Base-by-base conservation (phyloP, 306 rosid genomes). In the Leucaena leucocephala region DNA sequence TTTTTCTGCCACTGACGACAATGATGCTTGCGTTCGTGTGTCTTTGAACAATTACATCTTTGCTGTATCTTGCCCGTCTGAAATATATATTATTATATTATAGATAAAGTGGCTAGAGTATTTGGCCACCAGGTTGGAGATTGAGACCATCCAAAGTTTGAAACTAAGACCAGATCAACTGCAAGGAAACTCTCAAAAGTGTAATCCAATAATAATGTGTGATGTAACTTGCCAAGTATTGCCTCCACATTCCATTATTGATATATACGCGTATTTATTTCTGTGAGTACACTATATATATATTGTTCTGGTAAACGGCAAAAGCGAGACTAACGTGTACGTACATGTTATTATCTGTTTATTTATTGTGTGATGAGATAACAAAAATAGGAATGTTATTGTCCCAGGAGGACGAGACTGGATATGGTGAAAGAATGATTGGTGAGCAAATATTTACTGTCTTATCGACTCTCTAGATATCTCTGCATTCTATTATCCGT, bases 61-160 rank as follows among this genome's bases (percentile, higher is more conserved):
- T 4, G 15, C 4, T 44, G 71, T 77, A 19, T 15, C 76, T 77
- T 80, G 50, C 72, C 45, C 76, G 14, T 55, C 55, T 82, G 73
- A 76, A 81, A 66, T 16, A 15, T 50, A 50, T 45, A 8, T 45
- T 45, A 45, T 45, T 45, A 8, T 12, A 45, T 6, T 42, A 34
- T 17, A 19, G n/a, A 2, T 19, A 15, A 34, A 50, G 46, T 66
- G 36, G 22, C 58, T 17, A 44, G 7, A 54, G n/a, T 55, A 55
- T 55, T 61, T 68, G 78, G 57, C 63, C 76, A 54, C 76, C 77
- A 55, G 73, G 46, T 38, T 70, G 72, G 68, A 21, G 83, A 85
- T 61, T 66, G 69, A 79, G 79, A 82, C 82, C 43, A 72, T 27
- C 64, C 62, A 49, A 70, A 67, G 70, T 65, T 42, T 78, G 74